phyloP scores from a whole-genome alignment of 495 filamentous ascomycete genomes.

The Penicillium turbatum region DNA sequence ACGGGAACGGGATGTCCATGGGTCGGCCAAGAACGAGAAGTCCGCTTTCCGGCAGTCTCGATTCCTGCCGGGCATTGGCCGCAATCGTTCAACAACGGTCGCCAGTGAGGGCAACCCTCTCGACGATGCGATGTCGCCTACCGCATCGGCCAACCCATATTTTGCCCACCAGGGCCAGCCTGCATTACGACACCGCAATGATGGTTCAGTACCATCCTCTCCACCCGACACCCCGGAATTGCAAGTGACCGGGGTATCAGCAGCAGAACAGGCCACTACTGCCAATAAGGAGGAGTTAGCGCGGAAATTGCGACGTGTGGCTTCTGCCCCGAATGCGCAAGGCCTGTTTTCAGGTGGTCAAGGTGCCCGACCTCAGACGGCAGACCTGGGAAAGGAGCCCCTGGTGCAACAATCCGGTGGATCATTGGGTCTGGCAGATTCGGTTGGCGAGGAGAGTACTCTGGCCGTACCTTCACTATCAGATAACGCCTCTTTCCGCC shows the following conservation, averaged over 20 bases:
- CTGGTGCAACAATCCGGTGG: slow-evolving; percentile 54
- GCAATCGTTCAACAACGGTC: slow-evolving; percentile 79
- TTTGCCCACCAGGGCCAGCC: slow-evolving; percentile 96
- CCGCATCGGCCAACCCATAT: slow-evolving; percentile 93
- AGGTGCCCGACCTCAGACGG: slow-evolving; percentile 70
- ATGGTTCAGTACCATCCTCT: slow-evolving; percentile 89
- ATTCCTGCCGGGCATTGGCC: slow-evolving; percentile 74
- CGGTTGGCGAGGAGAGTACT: slow-evolving; percentile 36
- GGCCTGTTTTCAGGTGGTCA: slow-evolving; percentile 74
- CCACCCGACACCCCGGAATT: slow-evolving; percentile 87
- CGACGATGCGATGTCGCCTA: slow-evolving; percentile 85
- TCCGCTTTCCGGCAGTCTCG: slow-evolving; percentile 73
- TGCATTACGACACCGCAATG: slow-evolving; percentile 87
- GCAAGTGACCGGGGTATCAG: slow-evolving; percentile 67
- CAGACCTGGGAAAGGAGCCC: slow-evolving; percentile 75
- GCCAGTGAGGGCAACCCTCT: slow-evolving; percentile 90
- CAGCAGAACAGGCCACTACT: slow-evolving; percentile 68
- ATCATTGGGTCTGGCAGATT: slow-evolving; percentile 54
- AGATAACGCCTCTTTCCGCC: slow-evolving; percentile 67
- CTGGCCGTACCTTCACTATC: slow-evolving; percentile 42
- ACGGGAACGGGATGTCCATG: slow-evolving; percentile 29
- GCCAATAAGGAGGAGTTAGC: slow-evolving; percentile 91
- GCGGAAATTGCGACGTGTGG: slow-evolving; percentile 85
- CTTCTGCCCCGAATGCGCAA: slow-evolving; percentile 95
- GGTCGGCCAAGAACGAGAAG: slow-evolving; percentile 52